Evolutionary conservation across 1,284 basidiomycete genomes (phyloP).

Genomic region (Meira miltonrushii): DNA sequence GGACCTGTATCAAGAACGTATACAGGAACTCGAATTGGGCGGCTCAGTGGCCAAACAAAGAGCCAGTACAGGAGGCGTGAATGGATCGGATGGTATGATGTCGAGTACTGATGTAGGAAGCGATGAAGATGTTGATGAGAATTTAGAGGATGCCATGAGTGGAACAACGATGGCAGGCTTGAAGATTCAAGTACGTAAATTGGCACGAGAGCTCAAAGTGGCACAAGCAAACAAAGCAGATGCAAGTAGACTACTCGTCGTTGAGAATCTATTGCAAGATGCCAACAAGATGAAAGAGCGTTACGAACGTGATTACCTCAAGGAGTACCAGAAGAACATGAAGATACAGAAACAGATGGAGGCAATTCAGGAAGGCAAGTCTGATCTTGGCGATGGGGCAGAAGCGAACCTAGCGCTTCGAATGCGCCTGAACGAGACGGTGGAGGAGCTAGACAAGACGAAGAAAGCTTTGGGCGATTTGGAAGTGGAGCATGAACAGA

Average conservation of each 20-base stretch:
- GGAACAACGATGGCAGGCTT: constrained; percentile 79
- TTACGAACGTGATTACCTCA: constrained; percentile 82
- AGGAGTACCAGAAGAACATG: constrained; percentile 75
- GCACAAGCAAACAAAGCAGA: constrained; percentile 70
- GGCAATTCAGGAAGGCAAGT: constrained; percentile 76
- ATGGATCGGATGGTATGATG: constrained; percentile 32
- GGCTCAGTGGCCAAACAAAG: constrained; percentile 53
- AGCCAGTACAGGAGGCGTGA: constrained; percentile 36
- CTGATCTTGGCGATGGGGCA: constrained; percentile 67
- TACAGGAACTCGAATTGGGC: constrained; percentile 74
- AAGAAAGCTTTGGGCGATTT: constrained; percentile 67
- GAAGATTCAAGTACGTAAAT: constrained; percentile 73
- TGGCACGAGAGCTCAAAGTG: constrained; percentile 75
- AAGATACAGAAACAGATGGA: constrained; percentile 76
- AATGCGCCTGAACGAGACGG: constrained; percentile 77
- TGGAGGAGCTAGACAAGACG: constrained; percentile 71
- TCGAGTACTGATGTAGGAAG: constrained; percentile 24
- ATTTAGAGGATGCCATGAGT: constrained; percentile 75
- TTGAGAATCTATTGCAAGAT: constrained; percentile 85
- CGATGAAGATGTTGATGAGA: constrained; percentile 55
- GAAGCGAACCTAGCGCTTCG: constrained; percentile 82
- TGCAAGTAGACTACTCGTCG: constrained; percentile 67
- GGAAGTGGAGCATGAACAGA: constrained; percentile 66
- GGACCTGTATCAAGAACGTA: constrained; percentile 83
- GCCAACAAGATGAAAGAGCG: constrained; percentile 80